Evolutionary conservation across 2,329 filamentous ascomycete genomes (phyloP).

Genomic region (Aspergillus flavus): DNA sequence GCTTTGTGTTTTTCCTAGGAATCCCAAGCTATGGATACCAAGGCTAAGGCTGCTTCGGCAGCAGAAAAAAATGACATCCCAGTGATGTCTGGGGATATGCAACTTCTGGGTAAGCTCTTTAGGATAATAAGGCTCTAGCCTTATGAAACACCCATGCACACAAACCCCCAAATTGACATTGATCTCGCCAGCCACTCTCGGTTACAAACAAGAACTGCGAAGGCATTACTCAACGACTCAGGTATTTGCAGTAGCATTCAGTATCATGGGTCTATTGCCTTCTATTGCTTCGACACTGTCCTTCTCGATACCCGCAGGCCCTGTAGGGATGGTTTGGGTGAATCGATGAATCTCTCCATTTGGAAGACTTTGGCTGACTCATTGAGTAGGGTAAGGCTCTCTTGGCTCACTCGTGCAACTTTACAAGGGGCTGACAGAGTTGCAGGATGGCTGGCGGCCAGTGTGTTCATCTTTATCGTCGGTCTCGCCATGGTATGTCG

Average conservation of each 20-base stretch:
- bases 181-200: slow-evolving; percentile 33
- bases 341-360: background rate
- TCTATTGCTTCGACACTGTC: slow-evolving; percentile 62
- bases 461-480: slow-evolving; percentile 60
- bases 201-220: slow-evolving; percentile 63
- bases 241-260: slow-evolving; percentile 62
- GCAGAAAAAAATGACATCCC: slow-evolving; percentile 4
- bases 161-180: background rate
- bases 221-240: slow-evolving; percentile 64
- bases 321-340: slow-evolving; percentile 64
- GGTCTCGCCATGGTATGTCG: slow-evolving; percentile 59
- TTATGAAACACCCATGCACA: background rate
- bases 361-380: slow-evolving; percentile 28
- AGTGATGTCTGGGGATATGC: slow-evolving; percentile 24
- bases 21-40: background rate
- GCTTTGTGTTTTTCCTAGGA: background rate
- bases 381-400: background rate
- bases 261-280: slow-evolving; percentile 63
- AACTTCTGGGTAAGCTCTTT: slow-evolving; percentile 23
- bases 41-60: background rate
- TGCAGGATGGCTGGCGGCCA: slow-evolving; percentile 57
- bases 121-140: background rate
- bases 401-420: background rate
- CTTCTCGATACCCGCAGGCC: slow-evolving; percentile 62
- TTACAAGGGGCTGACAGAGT: background rate